Percentiles rank a stretch among this genome's conserved stretches.
phyloP scores from a whole-genome alignment of 2,329 filamentous ascomycete genomes.

The Alternaria angustiovoidea region DNA sequence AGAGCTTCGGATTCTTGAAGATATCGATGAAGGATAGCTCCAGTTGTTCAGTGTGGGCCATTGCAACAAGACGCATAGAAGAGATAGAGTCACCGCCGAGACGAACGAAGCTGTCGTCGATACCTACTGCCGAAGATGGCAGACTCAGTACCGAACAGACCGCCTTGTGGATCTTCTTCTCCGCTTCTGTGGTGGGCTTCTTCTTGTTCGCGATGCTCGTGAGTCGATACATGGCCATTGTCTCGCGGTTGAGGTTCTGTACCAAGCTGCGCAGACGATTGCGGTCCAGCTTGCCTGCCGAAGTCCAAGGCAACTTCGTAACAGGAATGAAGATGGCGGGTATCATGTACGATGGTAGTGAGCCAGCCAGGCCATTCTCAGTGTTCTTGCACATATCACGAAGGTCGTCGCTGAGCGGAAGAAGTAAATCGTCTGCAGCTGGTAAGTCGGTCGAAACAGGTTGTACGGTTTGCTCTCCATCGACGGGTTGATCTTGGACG shows the following conservation, averaged over 20 bases:
- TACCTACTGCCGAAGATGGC: conserved; percentile 33
- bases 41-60: conserved; percentile 37
- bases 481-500: conserved; percentile 18
- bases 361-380: conserved; percentile 40
- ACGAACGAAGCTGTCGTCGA: conserved; percentile 47
- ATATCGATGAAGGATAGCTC: conserved; percentile 43
- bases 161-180: conserved; percentile 43
- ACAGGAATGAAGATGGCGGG: conserved; percentile 46
- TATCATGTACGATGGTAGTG: conserved; percentile 47
- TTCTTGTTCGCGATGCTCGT: conserved; percentile 40
- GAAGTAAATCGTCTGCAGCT: conserved; percentile 38
- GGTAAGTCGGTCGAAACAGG: conserved; percentile 28
- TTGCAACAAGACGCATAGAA: conserved; percentile 43
- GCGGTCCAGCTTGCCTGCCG: conserved; percentile 45
- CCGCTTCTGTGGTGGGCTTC: conserved; percentile 34
- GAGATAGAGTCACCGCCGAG: conserved; percentile 44
- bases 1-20: conserved; percentile 42
- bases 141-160: conserved; percentile 42
- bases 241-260: conserved; percentile 39
- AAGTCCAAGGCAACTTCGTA: conserved; percentile 43
- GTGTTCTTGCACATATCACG: conserved; percentile 41
- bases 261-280: conserved; percentile 39
- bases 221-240: conserved; percentile 41
- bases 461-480: conserved; percentile 20
- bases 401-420: conserved; percentile 36